Base-by-base conservation (phyloP, 2,329 filamentous ascomycete genomes). In the Apiospora rasikravindrae region DNA sequence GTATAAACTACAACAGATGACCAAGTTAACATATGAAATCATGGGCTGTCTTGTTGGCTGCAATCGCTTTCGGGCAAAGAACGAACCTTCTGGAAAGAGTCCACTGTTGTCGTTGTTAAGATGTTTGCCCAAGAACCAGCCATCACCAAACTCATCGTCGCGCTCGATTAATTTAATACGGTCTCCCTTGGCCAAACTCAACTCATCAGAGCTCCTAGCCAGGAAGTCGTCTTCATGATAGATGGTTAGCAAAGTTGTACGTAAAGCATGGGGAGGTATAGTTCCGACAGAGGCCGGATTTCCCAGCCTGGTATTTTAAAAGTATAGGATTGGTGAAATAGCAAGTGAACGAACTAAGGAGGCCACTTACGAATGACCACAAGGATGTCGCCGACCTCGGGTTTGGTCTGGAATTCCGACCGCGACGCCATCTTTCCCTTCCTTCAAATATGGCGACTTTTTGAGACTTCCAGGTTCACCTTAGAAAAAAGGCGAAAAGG, bases 201-300 rank as follows among this genome's bases (percentile, higher is more conserved):
- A 88, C 86, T 99, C 96, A 84, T 99, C 96, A 72, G 94, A 93
- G 82, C 95, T 97, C 76, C 96, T 91, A 72, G 96, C 95, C 77
- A 91, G 87, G 82, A 99, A 98, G 83, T 98, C 95, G 84, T 99
- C 94, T 97, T 75, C 67, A 70, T 24, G 49, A 45, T 40, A 26
- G 16, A 57, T 24, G 57, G 33, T 64, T 19, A 64, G 33, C 57
- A 10, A 24, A 40, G 22, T n/a, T 5, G 8, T 64, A 19, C 33
- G 14, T 64, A 40, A 11, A 64, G 57, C 40, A 2, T 33, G 24
- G 19, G 4, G 66, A 3, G 24, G 19, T n/a, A 13, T 40, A 11
- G 22, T 33, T 10, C 13, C 14, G 33, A 40, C 6, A 33, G 14
- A 19, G 13, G 4, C 40, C 8, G 19, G 11, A 64, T n/a, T 40